phyloP scores from a whole-genome alignment of 495 filamentous ascomycete genomes.

The Pyronema domesticum region DNA sequence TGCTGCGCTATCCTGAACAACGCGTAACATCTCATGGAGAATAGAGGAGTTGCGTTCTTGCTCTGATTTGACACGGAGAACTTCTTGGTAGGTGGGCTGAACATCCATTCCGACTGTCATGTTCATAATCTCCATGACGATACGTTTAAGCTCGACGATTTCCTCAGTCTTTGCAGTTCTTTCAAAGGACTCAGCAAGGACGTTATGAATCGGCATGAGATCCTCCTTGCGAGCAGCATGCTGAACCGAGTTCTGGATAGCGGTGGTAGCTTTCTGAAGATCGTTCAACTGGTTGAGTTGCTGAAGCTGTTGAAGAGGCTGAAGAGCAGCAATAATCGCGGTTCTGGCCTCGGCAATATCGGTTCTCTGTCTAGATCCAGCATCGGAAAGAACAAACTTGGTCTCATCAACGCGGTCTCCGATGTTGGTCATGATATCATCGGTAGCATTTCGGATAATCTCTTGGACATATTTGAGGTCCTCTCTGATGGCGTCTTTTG shows the following conservation, averaged over 20 bases:
- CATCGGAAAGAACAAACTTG: conserved; percentile 17
- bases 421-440: conserved; percentile 1
- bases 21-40: conserved; percentile 13
- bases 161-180: conserved; percentile 21
- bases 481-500: neutral
- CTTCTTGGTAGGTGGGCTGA: conserved; percentile 5
- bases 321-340: neutral
- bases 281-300: no score
- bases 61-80: conserved; percentile 15
- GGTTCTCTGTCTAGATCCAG: conserved; percentile 12
- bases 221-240: conserved; percentile 18
- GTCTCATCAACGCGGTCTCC: conserved; percentile 11
- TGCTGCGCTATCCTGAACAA: conserved; percentile 12
- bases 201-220: conserved; percentile 19
- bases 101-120: conserved; percentile 11
- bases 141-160: conserved; percentile 12
- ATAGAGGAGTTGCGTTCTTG: conserved; percentile 4
- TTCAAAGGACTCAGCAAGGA: conserved; percentile 16
- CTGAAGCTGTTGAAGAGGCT: no score
- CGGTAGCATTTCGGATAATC: neutral
- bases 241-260: conserved; percentile 1
- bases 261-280: neutral
- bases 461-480: neutral
- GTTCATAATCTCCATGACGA: conserved; percentile 11
- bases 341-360: conserved; percentile 15